Evolutionary conservation across 208 protist genomes (phyloP).

Genomic region (Hexamita inflata): DNA sequence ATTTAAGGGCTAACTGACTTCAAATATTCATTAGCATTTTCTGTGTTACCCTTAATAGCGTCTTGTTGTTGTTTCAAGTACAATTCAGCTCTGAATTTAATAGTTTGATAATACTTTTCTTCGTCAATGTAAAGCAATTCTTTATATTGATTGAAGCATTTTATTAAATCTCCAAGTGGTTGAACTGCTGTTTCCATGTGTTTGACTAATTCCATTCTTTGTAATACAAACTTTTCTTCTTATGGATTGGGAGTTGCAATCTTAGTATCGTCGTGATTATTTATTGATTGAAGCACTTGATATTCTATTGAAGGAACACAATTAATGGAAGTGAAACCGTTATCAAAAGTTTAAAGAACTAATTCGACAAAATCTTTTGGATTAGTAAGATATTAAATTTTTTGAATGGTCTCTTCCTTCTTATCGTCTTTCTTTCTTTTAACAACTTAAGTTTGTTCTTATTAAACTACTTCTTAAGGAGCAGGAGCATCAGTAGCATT

Average conservation of each 20-base stretch:
- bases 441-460: not conserved
- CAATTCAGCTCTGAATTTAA: slow-evolving; percentile 9
- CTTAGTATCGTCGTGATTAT: not conserved
- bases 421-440: not conserved
- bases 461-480: not conserved
- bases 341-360: slow-evolving; percentile 1
- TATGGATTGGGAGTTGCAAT: not conserved
- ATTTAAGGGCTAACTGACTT: not conserved
- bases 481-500: not conserved
- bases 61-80: slow-evolving; percentile 1
- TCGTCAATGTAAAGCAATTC: slow-evolving; percentile 9
- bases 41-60: not conserved
- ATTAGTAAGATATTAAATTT: not conserved
- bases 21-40: not conserved
- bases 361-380: not conserved
- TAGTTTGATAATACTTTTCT: not conserved
- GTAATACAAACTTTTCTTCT: not conserved
- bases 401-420: not conserved
- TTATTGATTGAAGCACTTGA: slow-evolving; percentile 4
- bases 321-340: not conserved
- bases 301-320: not conserved
- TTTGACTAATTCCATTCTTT: not conserved
- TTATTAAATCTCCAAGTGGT: not conserved
- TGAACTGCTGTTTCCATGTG: not conserved
- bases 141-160: slow-evolving; percentile 1